Evolutionary conservation across 768 basidiomycete species (phyloP).

Genomic region (Asterophora lycoperdoides): DNA sequence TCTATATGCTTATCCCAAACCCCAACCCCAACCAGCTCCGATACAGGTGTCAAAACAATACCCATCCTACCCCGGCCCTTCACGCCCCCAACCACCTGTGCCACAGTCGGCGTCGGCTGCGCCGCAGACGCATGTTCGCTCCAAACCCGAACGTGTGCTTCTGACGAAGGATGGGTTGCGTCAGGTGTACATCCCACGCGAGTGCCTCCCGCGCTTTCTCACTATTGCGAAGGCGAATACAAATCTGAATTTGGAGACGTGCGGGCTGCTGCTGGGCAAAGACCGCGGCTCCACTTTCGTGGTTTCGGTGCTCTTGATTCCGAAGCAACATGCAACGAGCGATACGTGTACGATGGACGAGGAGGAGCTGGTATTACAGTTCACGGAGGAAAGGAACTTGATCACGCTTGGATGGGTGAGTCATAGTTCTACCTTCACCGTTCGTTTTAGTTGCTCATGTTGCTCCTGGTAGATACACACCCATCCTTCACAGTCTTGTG

Average conservation of each 20-base stretch:
- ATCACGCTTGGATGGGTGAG: slow-evolving; percentile 91
- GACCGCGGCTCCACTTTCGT: slow-evolving; percentile 54
- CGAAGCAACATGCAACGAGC: slow-evolving; percentile 83
- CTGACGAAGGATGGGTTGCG: slow-evolving; percentile 46
- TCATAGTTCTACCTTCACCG: slow-evolving; percentile 13
- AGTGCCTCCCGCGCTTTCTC: slow-evolving; percentile 72
- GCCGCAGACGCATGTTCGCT: slow-evolving; percentile 7
- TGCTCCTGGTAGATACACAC: slow-evolving; percentile 69
- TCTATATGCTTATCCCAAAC: slow-evolving; percentile 17
- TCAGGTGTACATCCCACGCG: slow-evolving; percentile 60
- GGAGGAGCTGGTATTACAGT: slow-evolving; percentile 81
- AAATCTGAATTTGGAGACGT: slow-evolving; percentile 75
- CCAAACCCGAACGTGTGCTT: slow-evolving; percentile 20
- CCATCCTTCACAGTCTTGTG: slow-evolving; percentile 85
- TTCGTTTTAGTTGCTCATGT: not conserved
- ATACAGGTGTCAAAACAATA: not conserved
- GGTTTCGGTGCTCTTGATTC: slow-evolving; percentile 82
- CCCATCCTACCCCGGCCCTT: slow-evolving; percentile 19
- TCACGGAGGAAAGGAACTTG: slow-evolving; percentile 75
- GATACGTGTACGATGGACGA: slow-evolving; percentile 94
- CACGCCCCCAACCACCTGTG: slow-evolving; percentile 22
- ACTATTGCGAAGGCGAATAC: slow-evolving; percentile 79
- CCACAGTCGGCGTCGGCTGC: slow-evolving; percentile 14
- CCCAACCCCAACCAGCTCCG: slow-evolving; percentile 10
- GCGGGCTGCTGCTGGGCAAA: slow-evolving; percentile 79